These are phyloP conservation scores for Xylona heveae DNA, from an alignment of 495 filamentous ascomycete genomes.

Conservation along the genomic window DNA sequence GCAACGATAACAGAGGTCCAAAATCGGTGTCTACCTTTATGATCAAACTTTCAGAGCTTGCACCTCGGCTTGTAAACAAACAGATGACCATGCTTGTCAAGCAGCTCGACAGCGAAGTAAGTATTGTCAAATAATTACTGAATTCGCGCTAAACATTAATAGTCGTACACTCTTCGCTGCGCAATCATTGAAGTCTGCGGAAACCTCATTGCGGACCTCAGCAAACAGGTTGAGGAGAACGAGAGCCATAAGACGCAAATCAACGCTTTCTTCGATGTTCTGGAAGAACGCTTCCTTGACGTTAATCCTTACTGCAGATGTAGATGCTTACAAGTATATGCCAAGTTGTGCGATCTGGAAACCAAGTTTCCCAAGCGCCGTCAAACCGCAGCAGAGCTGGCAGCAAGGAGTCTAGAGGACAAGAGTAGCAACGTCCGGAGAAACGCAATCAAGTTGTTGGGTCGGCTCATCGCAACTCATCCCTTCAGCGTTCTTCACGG, in stretches of 20 bases:
- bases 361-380: conserved; percentile 87
- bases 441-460: conserved; percentile 85
- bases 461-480: conserved; percentile 72
- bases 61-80: conserved; percentile 81
- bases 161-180: conserved; percentile 85
- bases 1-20: conserved; percentile 80
- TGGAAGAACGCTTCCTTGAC: conserved; percentile 91
- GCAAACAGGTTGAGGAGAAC: conserved; percentile 69
- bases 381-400: conserved; percentile 67
- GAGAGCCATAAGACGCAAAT: conserved; percentile 87
- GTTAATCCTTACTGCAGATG: conserved; percentile 93
- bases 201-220: conserved; percentile 83
- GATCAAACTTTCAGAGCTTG: conserved; percentile 84
- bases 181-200: conserved; percentile 95
- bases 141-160: conserved; percentile 7
- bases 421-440: conserved; percentile 94
- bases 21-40: conserved; percentile 98
- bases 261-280: conserved; percentile 86
- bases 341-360: conserved; percentile 77
- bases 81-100: conserved; percentile 90
- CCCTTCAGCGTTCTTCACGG: conserved; percentile 87
- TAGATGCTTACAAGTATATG: conserved; percentile 79
- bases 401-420: conserved; percentile 76
- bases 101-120: conserved; percentile 81
- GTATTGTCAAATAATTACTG: conserved; percentile 1